Percentiles rank a stretch among this genome's conserved stretches.
These are phyloP conservation scores for Euclidium syriacum DNA, from an alignment of 345 rosid genomes.

Conservation along the genomic window DNA sequence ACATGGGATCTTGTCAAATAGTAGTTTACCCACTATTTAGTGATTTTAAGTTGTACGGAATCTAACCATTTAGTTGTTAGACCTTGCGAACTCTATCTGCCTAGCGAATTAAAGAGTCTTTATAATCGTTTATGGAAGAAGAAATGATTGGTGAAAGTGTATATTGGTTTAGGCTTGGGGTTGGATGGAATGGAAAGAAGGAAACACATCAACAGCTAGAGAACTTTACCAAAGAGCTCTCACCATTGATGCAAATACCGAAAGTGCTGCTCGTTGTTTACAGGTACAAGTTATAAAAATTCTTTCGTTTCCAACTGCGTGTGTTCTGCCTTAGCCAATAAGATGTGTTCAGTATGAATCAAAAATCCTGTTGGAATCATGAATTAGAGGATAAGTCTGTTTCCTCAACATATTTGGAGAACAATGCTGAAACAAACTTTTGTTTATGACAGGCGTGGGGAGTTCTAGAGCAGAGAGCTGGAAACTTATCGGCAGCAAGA, in stretches of 20 bases:
- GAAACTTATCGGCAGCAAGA: slow-evolving; percentile 82
- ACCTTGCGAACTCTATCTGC: background rate
- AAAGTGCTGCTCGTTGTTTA: slow-evolving; percentile 88
- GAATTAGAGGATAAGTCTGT: background rate
- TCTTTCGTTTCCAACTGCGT: background rate
- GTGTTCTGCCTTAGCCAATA: background rate
- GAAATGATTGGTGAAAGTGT: slow-evolving; percentile 13
- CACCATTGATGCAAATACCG: slow-evolving; percentile 61
- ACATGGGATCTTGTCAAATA: background rate
- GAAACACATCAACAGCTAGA: slow-evolving; percentile 72
- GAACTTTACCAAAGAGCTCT: slow-evolving; percentile 74
- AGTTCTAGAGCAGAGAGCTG: slow-evolving; percentile 84
- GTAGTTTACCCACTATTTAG: background rate
- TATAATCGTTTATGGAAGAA: slow-evolving; percentile 10
- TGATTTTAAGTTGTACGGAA: background rate
- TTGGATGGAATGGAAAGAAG: slow-evolving; percentile 99
- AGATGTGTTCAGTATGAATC: background rate
- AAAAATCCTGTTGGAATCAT: background rate
- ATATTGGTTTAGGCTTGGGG: slow-evolving; percentile 79
- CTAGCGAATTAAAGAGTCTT: background rate
- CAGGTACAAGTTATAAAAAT: slow-evolving; percentile 44
- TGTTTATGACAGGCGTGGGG: slow-evolving; percentile 79
- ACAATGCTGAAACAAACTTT: background rate
- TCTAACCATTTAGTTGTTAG: background rate
- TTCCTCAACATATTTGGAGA: background rate